These are phyloP conservation scores for Alternaria solani DNA, from an alignment of 2,329 filamentous ascomycete species.

Conservation along the genomic window DNA sequence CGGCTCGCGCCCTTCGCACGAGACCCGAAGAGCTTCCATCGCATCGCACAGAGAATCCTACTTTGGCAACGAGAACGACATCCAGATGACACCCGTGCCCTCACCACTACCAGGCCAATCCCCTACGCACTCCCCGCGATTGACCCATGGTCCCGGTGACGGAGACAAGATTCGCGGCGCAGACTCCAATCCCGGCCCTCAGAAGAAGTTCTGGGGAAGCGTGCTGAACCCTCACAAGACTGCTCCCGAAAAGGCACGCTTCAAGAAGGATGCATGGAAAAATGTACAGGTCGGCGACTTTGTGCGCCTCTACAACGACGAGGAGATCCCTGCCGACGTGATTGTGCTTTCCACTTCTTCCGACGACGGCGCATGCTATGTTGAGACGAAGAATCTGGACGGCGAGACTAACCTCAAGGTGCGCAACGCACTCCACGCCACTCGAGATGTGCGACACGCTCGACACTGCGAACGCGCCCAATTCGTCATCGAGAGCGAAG, in stretches of 20 bases:
- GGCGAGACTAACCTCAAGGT: conserved; percentile 98
- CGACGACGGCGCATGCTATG: conserved; percentile 91
- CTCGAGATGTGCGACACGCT: conserved; percentile 83
- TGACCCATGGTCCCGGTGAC: conserved; percentile 39
- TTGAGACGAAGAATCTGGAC: conserved; percentile 98
- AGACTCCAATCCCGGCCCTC: conserved; percentile 34
- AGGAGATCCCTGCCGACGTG: conserved; percentile 92
- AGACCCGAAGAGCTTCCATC: conserved; percentile 67
- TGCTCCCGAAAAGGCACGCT: conserved; percentile 75
- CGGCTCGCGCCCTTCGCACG: conserved; percentile 71
- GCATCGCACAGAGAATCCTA: conserved; percentile 62
- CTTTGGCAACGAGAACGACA: conserved; percentile 67
- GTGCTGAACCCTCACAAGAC: conserved; percentile 77
- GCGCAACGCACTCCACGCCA: conserved; percentile 86
- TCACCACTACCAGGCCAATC: conserved; percentile 71
- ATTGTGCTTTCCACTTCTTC: conserved; percentile 94
- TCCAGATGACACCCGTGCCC: conserved; percentile 95
- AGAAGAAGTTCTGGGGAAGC: conserved; percentile 67
- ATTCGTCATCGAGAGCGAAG: conserved; percentile 89
- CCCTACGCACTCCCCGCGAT: conserved; percentile 36
- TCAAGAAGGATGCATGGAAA: conserved; percentile 96
- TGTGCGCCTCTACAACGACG: conserved; percentile 93
- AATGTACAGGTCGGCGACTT: conserved; percentile 95
- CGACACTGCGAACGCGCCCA: conserved; percentile 89
- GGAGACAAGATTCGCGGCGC: conserved; percentile 38